Base-by-base conservation (phyloP, 495 filamentous ascomycete genomes). In the Clohesyomyces aquaticus region DNA sequence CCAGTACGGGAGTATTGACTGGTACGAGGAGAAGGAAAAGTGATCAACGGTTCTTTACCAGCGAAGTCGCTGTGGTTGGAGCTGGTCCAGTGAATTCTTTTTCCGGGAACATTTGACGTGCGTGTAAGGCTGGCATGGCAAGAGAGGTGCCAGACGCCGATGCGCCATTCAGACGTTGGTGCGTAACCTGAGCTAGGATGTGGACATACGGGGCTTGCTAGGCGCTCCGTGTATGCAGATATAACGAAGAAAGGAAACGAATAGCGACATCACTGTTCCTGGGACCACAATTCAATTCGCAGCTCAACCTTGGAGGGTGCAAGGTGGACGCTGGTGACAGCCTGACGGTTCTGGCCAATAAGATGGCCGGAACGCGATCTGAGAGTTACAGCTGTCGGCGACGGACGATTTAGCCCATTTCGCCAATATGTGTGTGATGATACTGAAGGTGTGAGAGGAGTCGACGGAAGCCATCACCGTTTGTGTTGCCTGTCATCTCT, bases 101-200 rank as follows among this genome's bases (percentile, higher is more conserved):
- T 52, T 52, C 28, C 49, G 49, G 18, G 10, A 14, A 52, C 23
- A 52, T 22, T n/a, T 52, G 25, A 29, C 25, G 49, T 52, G 23
- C 25, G 26, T 52, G 26, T 52, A 29, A 19, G 49, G 49, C 49
- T 52, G 49, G 25, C 49, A 52, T 22, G 49, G 49, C 22, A 18
- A 52, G 18, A 22, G 49, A 27, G 49, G 49, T 29, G 8, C 3
- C 18, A 14, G 49, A 29, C 28, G 14, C 28, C 25, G 27, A 22
- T 26, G 22, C 49, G 25, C 49, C 21, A 52, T 23, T 52, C 23
- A 18, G 27, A 52, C 11, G 49, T 52, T 16, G 26, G 16, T 52
- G 49, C 25, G 27, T 27, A 27, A 28, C 22, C 23, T 49, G 46
- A 16, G 49, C 28, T 16, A 22, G 25, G 8, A 27, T 29, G 49